Conservation (phyloP, 2,329 filamentous ascomycete species). For the Setomelanomma holmii region DNA sequence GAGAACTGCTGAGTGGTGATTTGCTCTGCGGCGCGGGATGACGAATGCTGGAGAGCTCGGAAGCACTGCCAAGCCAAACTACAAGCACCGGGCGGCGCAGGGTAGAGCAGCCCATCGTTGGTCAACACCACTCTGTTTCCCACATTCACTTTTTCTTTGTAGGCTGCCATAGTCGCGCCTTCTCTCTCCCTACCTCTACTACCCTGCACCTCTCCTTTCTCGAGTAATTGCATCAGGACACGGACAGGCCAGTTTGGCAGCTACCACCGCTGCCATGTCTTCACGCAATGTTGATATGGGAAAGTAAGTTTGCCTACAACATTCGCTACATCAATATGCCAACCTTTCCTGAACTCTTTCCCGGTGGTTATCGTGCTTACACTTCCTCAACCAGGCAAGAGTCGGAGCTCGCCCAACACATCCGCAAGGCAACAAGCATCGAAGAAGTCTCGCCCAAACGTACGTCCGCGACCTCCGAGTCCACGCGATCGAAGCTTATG, state of each 20-base stretch:
- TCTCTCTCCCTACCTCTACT: neutral
- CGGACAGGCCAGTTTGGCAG: constrained; percentile 24
- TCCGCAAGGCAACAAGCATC: constrained; percentile 71
- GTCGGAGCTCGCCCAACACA: constrained; percentile 69
- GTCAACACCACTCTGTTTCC: constrained; percentile 12
- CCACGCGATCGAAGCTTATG: constrained; percentile 36
- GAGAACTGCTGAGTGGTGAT: constrained; percentile 12
- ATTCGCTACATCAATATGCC: no score
- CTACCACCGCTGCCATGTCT: constrained; percentile 36
- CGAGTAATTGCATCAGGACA: constrained; percentile 12
- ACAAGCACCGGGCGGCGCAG: constrained; percentile 26
- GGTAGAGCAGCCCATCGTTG: constrained; percentile 11
- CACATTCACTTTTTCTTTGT: constrained; percentile 8
- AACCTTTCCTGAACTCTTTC: neutral
- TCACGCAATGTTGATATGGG: constrained; percentile 67
- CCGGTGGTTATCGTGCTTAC: neutral
- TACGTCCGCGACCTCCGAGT: constrained; percentile 43
- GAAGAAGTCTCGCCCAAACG: constrained; percentile 73
- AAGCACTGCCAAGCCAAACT: constrained; percentile 23
- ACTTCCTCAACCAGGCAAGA: constrained; percentile 58
- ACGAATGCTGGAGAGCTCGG: constrained; percentile 26
- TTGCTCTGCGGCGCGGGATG: constrained; percentile 27
- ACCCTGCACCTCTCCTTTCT: neutral
- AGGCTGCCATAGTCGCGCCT: constrained; percentile 18
- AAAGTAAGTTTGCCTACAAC: constrained; percentile 56